A percentile compares a stretch with the other conserved stretches of the same genome.
phyloP scores from a whole-genome alignment of 2,329 filamentous ascomycete species.

The Ascomycota sp. region DNA sequence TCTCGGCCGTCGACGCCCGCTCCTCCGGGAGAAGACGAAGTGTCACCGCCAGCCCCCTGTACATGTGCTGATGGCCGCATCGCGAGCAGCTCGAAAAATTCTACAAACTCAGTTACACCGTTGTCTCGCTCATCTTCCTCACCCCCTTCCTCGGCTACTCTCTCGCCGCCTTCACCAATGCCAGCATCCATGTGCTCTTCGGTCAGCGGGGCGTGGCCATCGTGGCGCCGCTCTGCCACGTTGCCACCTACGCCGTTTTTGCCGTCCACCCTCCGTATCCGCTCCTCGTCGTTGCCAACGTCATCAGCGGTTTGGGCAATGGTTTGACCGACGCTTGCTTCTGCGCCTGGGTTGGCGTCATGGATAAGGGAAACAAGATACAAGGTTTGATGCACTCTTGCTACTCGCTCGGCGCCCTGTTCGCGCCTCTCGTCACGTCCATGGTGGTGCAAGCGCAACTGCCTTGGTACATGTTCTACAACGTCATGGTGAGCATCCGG shows the following conservation, averaged over 20 bases:
- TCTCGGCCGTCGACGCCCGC: too few species aligned
- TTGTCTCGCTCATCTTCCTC: conserved; percentile 43
- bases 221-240: conserved; percentile 38
- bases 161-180: conserved; percentile 38
- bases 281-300: conserved; percentile 39
- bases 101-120: conserved; percentile 36
- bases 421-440: conserved; percentile 43
- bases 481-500: conserved; percentile 37
- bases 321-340: conserved; percentile 35
- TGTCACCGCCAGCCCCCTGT: too few species aligned
- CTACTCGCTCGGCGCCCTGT: conserved; percentile 44
- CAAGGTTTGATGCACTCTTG: conserved; percentile 44
- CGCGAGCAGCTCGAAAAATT: conserved; percentile 33
- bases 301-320: conserved; percentile 46
- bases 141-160: conserved; percentile 44
- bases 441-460: conserved; percentile 39
- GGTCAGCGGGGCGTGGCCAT: conserved; percentile 49
- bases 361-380: conserved; percentile 47
- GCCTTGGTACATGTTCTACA: conserved; percentile 51
- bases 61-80: neutral
- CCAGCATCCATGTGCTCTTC: conserved; percentile 33
- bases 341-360: conserved; percentile 34
- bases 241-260: conserved; percentile 39
- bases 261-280: conserved; percentile 44
- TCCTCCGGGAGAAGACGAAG: neutral